Evolutionary conservation across 2,329 filamentous ascomycete genomes (phyloP), one percentile per base, ranked within the genome.

Genomic region (Sarocladium brachiariae): DNA sequence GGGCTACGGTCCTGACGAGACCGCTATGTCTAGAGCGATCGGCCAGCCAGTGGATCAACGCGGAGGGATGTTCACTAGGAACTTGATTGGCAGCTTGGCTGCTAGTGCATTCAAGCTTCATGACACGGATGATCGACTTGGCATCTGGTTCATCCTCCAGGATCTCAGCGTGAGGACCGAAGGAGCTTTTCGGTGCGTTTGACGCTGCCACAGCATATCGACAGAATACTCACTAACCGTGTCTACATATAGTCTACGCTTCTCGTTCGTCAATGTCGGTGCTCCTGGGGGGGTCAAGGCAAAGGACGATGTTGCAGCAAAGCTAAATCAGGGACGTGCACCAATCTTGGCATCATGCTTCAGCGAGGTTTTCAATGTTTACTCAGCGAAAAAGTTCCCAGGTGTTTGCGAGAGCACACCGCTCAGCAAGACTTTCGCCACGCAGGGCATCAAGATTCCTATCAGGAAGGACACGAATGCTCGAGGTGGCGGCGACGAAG

Each of bases 361-460:
- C 69, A 95, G 88, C 45, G 87, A 95, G 4, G 78, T 83, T 2
- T 97, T 99, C 73, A 88, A 89, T 50, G 93, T 99, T 25, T 97
- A 86, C 69, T 95, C 89, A 2, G 93, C 93, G 45, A 99, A 99
- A 77, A 96, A 96, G 63, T 99, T 99, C 67, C 93, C 93, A 0
- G 93, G 93, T 35, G 93, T 99, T 1, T 96, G 95, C 52, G 92
- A 97, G 65, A 95, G 87, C 66, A 99, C 93, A 0, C 70, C 83
- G 3, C 72, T 97, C 16, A 96, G 91, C 76, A 96, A 95, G 67
- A 88, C 83, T 54, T 97, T 99, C 70, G 92, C 93, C 3, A 77
- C 81, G 1, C 93, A 99, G 63, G 93, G 93, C 21, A 95, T 96
- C 69, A 96, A 96, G 69, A 96, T 97, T 21, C 92, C 92, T 0